Conservation (phyloP, 78 protist genomes). For the Dictyostelium intermedium region DNA sequence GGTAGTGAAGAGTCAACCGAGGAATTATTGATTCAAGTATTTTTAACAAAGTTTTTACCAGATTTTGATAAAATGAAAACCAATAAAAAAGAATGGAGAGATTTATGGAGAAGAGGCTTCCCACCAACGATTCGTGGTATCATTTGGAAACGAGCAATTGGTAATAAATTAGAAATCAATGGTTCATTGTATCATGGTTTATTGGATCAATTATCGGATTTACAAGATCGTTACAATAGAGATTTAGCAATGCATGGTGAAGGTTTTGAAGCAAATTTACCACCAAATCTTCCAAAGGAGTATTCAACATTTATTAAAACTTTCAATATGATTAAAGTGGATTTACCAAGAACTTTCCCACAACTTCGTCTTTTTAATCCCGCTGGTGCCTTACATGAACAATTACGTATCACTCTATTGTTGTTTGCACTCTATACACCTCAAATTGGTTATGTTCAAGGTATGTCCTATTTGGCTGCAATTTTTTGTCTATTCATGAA, state of each 20-base stretch:
- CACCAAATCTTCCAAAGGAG: neutral
- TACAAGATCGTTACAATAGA: neutral
- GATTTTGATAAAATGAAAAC: constrained; percentile 1
- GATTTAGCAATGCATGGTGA: neutral
- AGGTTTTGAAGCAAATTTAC: neutral
- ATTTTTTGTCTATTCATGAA: constrained; percentile 54
- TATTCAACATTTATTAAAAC: neutral
- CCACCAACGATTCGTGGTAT: constrained; percentile 9
- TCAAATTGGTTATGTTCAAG: constrained; percentile 90
- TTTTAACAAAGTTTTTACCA: constrained; percentile 11
- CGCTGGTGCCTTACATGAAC: constrained; percentile 64
- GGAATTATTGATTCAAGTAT: neutral
- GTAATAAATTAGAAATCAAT: constrained; percentile 27
- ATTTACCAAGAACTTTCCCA: constrained; percentile 89
- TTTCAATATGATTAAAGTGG: constrained; percentile 45
- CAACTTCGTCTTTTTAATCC: constrained; percentile 36
- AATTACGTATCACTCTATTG: constrained; percentile 19
- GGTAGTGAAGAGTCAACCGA: neutral
- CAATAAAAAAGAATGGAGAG: neutral
- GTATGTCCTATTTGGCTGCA: constrained; percentile 85
- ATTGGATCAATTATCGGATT: neutral
- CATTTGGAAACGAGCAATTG: constrained; percentile 37
- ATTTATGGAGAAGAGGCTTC: constrained; percentile 44
- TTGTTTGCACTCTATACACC: constrained; percentile 79
- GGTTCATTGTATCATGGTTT: neutral